These are phyloP conservation scores for Fusarium proliferatum DNA, from an alignment of 2,329 filamentous ascomycete species.

Conservation along the genomic window DNA sequence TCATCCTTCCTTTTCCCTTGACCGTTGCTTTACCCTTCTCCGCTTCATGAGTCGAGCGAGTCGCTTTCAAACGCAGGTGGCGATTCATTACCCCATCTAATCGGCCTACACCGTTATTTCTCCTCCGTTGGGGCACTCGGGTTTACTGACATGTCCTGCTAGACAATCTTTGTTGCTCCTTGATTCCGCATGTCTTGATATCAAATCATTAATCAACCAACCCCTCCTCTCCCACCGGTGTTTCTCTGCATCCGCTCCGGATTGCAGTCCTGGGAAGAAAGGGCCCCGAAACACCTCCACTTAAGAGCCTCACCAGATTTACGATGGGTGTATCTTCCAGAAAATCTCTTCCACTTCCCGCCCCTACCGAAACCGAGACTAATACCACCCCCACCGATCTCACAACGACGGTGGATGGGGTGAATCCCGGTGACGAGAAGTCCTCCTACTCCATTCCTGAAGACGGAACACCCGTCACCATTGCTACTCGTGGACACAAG, in stretches of 20 bases:
- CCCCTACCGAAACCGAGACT: slow-evolving; percentile 80
- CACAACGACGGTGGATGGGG: slow-evolving; percentile 66
- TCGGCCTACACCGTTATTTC: slow-evolving; percentile 33
- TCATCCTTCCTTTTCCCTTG: neutral
- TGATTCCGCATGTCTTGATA: slow-evolving; percentile 48
- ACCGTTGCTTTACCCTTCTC: slow-evolving; percentile 5
- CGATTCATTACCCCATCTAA: slow-evolving; percentile 47
- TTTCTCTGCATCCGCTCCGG: slow-evolving; percentile 30
- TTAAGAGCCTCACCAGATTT: slow-evolving; percentile 47
- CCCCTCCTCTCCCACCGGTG: slow-evolving; percentile 34
- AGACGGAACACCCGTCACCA: slow-evolving; percentile 91
- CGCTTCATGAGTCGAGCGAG: slow-evolving; percentile 29
- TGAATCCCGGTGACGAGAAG: slow-evolving; percentile 73
- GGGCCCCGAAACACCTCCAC: slow-evolving; percentile 33
- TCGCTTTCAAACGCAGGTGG: slow-evolving; percentile 37
- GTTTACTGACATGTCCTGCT: slow-evolving; percentile 33
- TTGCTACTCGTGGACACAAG: slow-evolving; percentile 77
- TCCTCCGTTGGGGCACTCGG: slow-evolving; percentile 14
- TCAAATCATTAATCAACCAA: slow-evolving; percentile 35
- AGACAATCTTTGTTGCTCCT: slow-evolving; percentile 39
- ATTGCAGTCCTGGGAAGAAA: slow-evolving; percentile 39
- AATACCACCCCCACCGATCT: slow-evolving; percentile 71
- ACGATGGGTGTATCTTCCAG: slow-evolving; percentile 67
- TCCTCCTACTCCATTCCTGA: slow-evolving; percentile 85
- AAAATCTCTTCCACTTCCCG: slow-evolving; percentile 75